Evolutionary conservation across 139 green algal species (phyloP), one percentile per base, ranked within the genome.

Genomic region (Chlamydomonas schloesseri): DNA sequence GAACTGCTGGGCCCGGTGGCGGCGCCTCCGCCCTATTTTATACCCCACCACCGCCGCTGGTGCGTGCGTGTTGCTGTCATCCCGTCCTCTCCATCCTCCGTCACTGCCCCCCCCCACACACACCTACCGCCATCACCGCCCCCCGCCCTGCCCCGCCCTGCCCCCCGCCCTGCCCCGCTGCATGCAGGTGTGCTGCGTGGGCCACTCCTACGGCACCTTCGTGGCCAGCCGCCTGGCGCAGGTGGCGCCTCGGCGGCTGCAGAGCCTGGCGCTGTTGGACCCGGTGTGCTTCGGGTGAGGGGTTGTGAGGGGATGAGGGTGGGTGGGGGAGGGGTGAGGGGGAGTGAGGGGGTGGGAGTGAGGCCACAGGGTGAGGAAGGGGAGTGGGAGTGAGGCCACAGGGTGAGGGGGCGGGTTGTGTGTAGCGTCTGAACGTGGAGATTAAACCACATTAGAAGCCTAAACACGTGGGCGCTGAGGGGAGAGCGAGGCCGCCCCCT

Each of bases 141-240:
- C 13, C 68, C 70, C 46, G 24, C 42, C 11, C 29, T 23, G 9
- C 5, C 29, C 3, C 47, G 37, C 6, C 71, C 71, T 46, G 28
- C 72, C 50, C 14, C 62, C n/a, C n/a, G 10, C 37, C 14, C 36
- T 10, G 5, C 9, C 17, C 20, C 58, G 1, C 34, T 3, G n/a
- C 68, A 81, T 24, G 24, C 60, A 67, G 60, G 60, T 24, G 71
- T 74, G 68, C 24, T 85, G 81, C 33, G 82, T 93, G 73, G 83
- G 78, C 1, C 90, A 93, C 73, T 87, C 60, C 37, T 95, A 94
- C 73, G 92, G 92, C 73, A 95, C 92, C 2, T 93, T 95, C 83
- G 87, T 94, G 31, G 90, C 90, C 15, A 89, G 79, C 64, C 82
- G 82, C 42, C 76, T 95, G 31, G 81, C 76, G 20, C 84, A 84